Percentiles rank a stretch among this genome's conserved stretches.
Evolutionary conservation across 1,139 yeast genomes (phyloP).

Genomic region (Candida sanyaensis): DNA sequence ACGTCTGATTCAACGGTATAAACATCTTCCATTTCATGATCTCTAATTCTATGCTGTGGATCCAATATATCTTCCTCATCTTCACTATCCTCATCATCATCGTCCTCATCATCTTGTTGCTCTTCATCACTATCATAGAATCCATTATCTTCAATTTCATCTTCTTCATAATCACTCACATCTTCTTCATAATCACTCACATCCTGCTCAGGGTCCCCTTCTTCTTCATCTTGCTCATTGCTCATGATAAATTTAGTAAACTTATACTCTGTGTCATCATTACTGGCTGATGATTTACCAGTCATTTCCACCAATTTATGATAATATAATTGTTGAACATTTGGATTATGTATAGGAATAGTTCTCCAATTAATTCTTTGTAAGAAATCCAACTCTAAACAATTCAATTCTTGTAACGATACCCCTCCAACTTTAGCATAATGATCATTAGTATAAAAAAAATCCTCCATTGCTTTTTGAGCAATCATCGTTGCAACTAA

Average conservation of each 20-base stretch:
- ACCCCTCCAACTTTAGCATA: slow-evolving; percentile 97
- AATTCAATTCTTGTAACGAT: slow-evolving; percentile 78
- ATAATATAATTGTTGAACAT: slow-evolving; percentile 5
- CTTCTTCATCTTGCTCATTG: slow-evolving; percentile 4
- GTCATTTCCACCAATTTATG: slow-evolving; percentile 4
- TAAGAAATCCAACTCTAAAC: slow-evolving; percentile 85
- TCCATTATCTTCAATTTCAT: slow-evolving; percentile 14
- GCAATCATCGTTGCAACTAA: slow-evolving; percentile 91
- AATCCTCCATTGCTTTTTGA: slow-evolving; percentile 90
- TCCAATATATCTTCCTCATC: slow-evolving; percentile 16
- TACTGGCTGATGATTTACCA: slow-evolving; percentile 1
- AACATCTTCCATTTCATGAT: slow-evolving; percentile 7
- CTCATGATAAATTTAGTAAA: slow-evolving; percentile 14
- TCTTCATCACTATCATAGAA: slow-evolving; percentile 15
- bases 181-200: slow-evolving; percentile 10
- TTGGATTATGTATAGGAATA: slow-evolving; percentile 29
- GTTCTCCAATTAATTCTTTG: slow-evolving; percentile 73
- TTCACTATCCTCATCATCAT: slow-evolving; percentile 13
- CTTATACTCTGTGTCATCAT: slow-evolving; percentile 5
- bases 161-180: slow-evolving; percentile 7
- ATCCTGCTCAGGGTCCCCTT: slow-evolving; percentile 1
- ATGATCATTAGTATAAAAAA: slow-evolving; percentile 90
- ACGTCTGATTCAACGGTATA: slow-evolving; percentile 4
- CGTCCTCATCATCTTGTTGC: slow-evolving; percentile 11
- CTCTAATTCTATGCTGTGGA: not conserved